Evolutionary conservation across 305 asterid species (phyloP), one percentile per base, ranked within the genome.

Genomic region (Fraxinus paxiana): DNA sequence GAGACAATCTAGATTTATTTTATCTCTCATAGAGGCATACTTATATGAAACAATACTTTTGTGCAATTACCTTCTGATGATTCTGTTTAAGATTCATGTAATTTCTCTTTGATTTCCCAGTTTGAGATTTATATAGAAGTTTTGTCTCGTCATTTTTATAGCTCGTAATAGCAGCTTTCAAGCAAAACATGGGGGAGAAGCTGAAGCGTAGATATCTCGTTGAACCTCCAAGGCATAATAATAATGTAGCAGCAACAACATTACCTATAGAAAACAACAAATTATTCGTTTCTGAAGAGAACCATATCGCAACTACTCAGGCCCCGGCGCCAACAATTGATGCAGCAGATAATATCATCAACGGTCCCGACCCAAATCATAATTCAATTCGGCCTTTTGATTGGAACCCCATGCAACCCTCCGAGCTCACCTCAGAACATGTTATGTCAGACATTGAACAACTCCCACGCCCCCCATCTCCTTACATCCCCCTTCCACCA

Each of bases 111-210:
- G 20, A 4, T 56, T 33, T 59, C 17, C 67, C 1, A 26, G 61
- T 38, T 10, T 37, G 76, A 26, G 63, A 67, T 63, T 37, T 33
- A 38, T 3, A 61, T 13, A 13, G 1, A 74, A 10, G 22, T 38
- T 69, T 12, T 26, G 1, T 48, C 67, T 26, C 33, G 9, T 17
- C 22, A 5, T 17, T 69, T 61, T 43, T 65, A 48, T 80, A 84
- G 87, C 78, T 84, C 41, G 76, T 84, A 17, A 63, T 84, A 46
- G 87, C 78, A 61, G 77, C 84, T 34, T 84, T 84, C 26, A 84
- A 63, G 43, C 80, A 81, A 43, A 41, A 65, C 7, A 0, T 15
- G 70, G 76, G 69, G 75, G 77, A 84, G 38, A 76, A 74, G 26
- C 7, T 26, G 70, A 73, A 41, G 70, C 35, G 17, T 61, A 78